Base-by-base conservation (phyloP, 176 grass and related monocot genomes). In the Chrysopogon serrulatus region DNA sequence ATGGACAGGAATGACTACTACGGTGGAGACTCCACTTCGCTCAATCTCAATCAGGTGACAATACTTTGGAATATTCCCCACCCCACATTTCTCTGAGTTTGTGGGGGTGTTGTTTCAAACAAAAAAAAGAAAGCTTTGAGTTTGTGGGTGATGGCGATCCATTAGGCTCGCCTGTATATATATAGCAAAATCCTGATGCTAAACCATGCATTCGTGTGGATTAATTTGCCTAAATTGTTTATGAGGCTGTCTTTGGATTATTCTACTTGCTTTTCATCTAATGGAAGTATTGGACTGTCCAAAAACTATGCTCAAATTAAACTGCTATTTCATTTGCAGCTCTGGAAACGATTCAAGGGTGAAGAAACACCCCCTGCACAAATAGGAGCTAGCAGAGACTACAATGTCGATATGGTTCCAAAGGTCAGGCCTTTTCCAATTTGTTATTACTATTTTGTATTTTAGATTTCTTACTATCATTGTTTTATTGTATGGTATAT, bases 1-100 rank as follows among this genome's bases (percentile, higher is more conserved):
- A 97, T 97, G 95, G 95, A 97, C 63, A 94, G 90, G 80, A 97
- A 94, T 51, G 95, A 97, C 65, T 97, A 94, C 45, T 97, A 97
- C 24, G 95, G 95, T 36, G 95, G 95, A 51, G 95, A 94, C 59
- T 92, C 83, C 70, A 90, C 90, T 16, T 97, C 95, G 21, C 95
- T 97, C 40, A 97, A 92, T 83, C 86, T 97, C 14, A 86, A 87
- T 45, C 95, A 97, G 90, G 95, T 87, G 57, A 75, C 30, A n/a
- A n/a, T n/a, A n/a, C n/a, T n/a, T n/a, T n/a, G n/a, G n/a, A n/a
- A n/a, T n/a, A n/a, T n/a, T n/a, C n/a, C n/a, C n/a, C n/a, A n/a
- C n/a, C n/a, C 13, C 2, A 5, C 43, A 27, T 64, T 79, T 73
- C 33, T 60, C 0, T 51, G 18, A 60, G 39, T 21, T 41, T n/a